Base-by-base conservation (phyloP, 768 basidiomycete species). In the Amanita jacksonii region DNA sequence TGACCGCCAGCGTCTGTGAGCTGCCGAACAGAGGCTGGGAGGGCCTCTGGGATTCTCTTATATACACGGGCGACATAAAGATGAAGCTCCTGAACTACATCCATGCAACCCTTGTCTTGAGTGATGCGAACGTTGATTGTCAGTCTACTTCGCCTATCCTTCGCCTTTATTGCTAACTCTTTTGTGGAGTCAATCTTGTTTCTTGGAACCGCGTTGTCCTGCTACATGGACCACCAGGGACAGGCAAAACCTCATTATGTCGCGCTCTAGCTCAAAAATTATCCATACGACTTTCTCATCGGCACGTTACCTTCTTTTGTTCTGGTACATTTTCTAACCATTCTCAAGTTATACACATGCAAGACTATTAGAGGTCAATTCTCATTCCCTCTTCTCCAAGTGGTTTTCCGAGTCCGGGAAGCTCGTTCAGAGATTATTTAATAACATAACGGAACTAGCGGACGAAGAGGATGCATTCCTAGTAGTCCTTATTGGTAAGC, bases 401-500 rank as follows among this genome's bases (percentile, higher is more conserved):
- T 99, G 96, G 94, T 99, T 98, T 64, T 97, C 93, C 0, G 96
- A 99, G 59, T 96, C 92, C 0, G 96, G 96, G 12, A 99, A 99
- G 61, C 78, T 99, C 22, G 96, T 99, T 1, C 94, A 98, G 56
- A 77, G 85, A 37, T 69, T 99, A 13, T 99, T 98, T 58, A 76
- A 72, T 30, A 85, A 75, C 47, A 90, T 99, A 45, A 86, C 75
- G 30, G 92, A 96, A 51, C 73, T 98, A 63, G 83, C 87, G 0
- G 92, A 96, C 39, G 92, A 97, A 53, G 88, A 93, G 50, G 79
- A 82, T 45, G 77, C 78, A 12, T 97, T 99, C 54, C 81, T 99
- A 2, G 81, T 96, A 3, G 89, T 99, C 13, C 71, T 99, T 33
- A 99, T 99, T 45, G 94, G 93, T 85, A 27, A 16, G 15, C 42